These are phyloP conservation scores for Phytophthora lateralis DNA, from an alignment of 352 stramenopile genomes.

Conservation along the genomic window DNA sequence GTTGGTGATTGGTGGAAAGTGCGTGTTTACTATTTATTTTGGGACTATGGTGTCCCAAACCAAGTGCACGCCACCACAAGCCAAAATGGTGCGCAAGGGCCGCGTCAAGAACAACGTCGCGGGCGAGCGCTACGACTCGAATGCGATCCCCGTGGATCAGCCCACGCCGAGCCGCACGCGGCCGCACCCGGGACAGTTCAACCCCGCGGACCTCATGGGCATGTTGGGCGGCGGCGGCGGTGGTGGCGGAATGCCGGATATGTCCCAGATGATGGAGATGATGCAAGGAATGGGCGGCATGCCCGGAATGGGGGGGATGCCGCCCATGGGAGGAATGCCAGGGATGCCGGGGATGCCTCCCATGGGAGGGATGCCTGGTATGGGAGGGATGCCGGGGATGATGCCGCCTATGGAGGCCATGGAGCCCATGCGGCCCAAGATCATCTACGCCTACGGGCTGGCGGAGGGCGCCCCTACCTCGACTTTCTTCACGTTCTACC, in stretches of 20 bases:
- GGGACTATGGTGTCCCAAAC: neutral
- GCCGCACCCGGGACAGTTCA: slow-evolving; percentile 40
- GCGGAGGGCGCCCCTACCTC: slow-evolving; percentile 59
- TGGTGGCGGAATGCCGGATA: slow-evolving; percentile 56
- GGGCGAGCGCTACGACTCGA: slow-evolving; percentile 86
- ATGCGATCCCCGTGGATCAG: slow-evolving; percentile 54
- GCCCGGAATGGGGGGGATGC: slow-evolving; percentile 48
- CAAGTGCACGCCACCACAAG: neutral
- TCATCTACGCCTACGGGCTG: slow-evolving; percentile 72
- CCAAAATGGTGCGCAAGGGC: slow-evolving; percentile 65
- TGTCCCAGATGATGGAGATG: slow-evolving; percentile 68
- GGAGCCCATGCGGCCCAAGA: slow-evolving; percentile 61
- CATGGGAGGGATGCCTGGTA: slow-evolving; percentile 45
- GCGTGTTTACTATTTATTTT: neutral
- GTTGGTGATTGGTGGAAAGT: neutral
- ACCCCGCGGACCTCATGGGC: slow-evolving; percentile 66
- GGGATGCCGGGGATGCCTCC: slow-evolving; percentile 52
- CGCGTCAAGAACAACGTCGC: slow-evolving; percentile 77
- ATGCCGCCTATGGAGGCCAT: slow-evolving; percentile 56
- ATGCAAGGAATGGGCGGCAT: slow-evolving; percentile 59
- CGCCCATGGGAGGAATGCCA: slow-evolving; percentile 40
- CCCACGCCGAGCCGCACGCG: slow-evolving; percentile 34
- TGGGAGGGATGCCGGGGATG: slow-evolving; percentile 41
- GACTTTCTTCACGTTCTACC: slow-evolving; percentile 81
- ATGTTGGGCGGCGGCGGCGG: slow-evolving; percentile 46